phyloP scores from a whole-genome alignment of 1,284 basidiomycete species.

The Trichosporon coremiiforme region DNA sequence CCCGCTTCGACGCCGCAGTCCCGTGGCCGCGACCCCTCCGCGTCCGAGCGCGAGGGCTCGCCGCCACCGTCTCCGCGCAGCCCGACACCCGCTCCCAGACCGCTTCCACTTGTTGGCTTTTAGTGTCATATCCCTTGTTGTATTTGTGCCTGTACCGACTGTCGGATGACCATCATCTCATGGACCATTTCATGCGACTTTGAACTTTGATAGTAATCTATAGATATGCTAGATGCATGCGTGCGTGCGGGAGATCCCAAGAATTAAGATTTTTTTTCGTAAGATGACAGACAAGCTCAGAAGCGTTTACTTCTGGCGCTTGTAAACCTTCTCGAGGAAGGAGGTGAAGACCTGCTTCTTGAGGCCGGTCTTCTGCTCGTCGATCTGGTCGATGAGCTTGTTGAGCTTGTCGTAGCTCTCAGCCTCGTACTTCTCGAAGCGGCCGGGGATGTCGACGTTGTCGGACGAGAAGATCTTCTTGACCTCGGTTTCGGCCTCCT shows the following conservation, averaged over 20 bases:
- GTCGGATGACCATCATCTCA: not conserved
- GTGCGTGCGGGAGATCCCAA: not conserved
- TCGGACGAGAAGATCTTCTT: slow-evolving; percentile 70
- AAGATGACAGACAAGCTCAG: not conserved
- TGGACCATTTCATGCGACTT: not conserved
- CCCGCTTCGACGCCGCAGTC: slow-evolving; percentile 3
- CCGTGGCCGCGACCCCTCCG: not conserved
- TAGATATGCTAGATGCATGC: slow-evolving; percentile 19
- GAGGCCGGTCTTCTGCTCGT: slow-evolving; percentile 66
- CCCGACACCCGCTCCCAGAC: not conserved
- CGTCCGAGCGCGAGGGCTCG: not conserved
- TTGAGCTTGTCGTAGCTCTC: slow-evolving; percentile 69
- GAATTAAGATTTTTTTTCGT: not conserved
- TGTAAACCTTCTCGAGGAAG: slow-evolving; percentile 90
- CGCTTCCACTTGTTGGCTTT: not conserved
- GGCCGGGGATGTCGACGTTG: slow-evolving; percentile 68
- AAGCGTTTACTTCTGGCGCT: slow-evolving; percentile 68
- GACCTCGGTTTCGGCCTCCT: slow-evolving; percentile 66
- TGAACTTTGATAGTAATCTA: slow-evolving; percentile 5
- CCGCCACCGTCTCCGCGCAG: slow-evolving; percentile 11
- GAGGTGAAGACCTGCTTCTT: slow-evolving; percentile 78
- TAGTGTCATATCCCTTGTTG: not conserved
- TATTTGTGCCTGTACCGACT: not conserved
- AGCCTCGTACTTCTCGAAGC: slow-evolving; percentile 79
- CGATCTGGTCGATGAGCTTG: slow-evolving; percentile 68